Conservation (phyloP, 2,329 filamentous ascomycete species). For the Diaporthe humulicola region DNA sequence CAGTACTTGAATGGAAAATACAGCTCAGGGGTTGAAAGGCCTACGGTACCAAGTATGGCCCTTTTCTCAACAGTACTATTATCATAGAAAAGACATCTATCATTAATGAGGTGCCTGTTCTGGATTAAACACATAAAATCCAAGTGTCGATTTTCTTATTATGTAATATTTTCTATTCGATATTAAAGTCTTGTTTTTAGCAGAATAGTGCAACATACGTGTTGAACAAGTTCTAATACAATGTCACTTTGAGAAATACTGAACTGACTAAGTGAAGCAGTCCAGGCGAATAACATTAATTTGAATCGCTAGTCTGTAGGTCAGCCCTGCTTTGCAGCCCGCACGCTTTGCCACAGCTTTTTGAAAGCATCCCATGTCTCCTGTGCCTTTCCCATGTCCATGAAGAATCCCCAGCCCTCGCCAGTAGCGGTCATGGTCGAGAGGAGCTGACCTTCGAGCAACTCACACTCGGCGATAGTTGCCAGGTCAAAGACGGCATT, state of each 20-base stretch:
- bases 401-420: constrained; percentile 20
- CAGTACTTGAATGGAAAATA: constrained; percentile 42
- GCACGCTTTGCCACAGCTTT: background rate
- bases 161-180: too few species aligned
- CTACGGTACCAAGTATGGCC: background rate
- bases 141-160: background rate
- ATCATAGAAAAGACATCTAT: background rate
- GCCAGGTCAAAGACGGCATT: constrained; percentile 79
- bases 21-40: background rate
- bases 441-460: constrained; percentile 13
- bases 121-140: background rate
- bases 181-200: too few species aligned
- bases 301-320: background rate
- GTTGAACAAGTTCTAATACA: background rate
- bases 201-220: too few species aligned
- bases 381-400: constrained; percentile 24
- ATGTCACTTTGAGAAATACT: background rate
- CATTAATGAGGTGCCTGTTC: background rate
- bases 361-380: constrained; percentile 25
- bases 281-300: background rate
- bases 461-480: constrained; percentile 72
- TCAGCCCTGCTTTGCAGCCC: background rate
- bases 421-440: background rate
- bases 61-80: background rate
- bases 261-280: background rate